Evolutionary conservation across 140 eudicot species (phyloP).

Genomic region (Bidens hawaiensis): DNA sequence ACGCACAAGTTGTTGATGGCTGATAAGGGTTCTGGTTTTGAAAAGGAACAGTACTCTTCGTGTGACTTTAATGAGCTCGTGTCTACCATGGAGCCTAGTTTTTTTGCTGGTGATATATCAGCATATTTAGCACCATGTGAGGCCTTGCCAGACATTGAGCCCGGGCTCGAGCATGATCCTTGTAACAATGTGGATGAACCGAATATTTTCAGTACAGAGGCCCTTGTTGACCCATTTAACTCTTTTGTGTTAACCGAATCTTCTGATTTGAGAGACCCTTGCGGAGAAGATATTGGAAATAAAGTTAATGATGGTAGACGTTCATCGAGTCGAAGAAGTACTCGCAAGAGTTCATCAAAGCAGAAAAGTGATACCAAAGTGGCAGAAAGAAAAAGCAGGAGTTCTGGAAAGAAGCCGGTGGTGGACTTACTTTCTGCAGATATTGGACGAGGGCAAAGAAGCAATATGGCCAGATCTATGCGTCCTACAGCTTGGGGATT

Average conservation of each 20-base stretch:
- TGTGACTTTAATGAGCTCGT: constrained; percentile 25
- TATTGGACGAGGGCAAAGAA: constrained; percentile 55
- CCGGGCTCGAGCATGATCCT: constrained; percentile 26
- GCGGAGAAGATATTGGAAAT: constrained; percentile 23
- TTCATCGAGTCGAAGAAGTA: constrained; percentile 39
- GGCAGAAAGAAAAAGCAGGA: constrained; percentile 37
- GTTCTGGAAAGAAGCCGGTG: constrained; percentile 24
- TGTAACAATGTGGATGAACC: constrained; percentile 16
- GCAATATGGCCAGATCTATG: constrained; percentile 34
- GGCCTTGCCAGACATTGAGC: constrained; percentile 20
- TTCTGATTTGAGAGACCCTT: constrained; percentile 24
- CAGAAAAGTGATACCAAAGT: constrained; percentile 23
- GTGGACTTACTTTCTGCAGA: constrained; percentile 40
- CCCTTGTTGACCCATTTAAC: constrained; percentile 36
- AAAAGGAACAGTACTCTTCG: constrained; percentile 26
- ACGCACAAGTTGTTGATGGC: constrained; percentile 21
- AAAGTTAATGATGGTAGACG: constrained; percentile 19
- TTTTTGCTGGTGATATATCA: constrained; percentile 32
- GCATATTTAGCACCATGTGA: constrained; percentile 34
- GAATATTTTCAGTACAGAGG: constrained; percentile 30
- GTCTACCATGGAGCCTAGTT: constrained; percentile 29
- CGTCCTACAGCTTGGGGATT: constrained; percentile 70
- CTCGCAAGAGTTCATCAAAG: constrained; percentile 25
- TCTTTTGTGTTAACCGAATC: constrained; percentile 27
- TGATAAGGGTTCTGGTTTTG: constrained; percentile 26